Evolutionary conservation across 2,329 filamentous ascomycete genomes (phyloP), one percentile per base, ranked within the genome.

Genomic region (Botrytis pseudocinerea): DNA sequence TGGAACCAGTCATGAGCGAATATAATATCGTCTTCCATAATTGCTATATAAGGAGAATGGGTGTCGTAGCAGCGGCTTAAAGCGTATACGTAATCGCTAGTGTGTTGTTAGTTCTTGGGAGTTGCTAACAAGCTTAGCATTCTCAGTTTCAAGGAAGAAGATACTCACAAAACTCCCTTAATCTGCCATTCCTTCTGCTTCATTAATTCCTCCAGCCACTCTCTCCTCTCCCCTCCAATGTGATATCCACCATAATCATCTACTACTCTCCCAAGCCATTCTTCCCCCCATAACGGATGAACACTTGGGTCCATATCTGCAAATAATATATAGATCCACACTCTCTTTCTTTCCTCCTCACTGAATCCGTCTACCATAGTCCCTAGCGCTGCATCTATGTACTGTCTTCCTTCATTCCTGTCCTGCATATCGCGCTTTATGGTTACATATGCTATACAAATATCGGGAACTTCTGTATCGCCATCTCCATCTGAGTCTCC

Each of bases 11-110:
- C 81, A n/a, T 81, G 79, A 2, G 81, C 81, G 28, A 82, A 75
- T 38, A 82, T 79, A 54, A 82, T 80, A 61, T 83, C 81, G 75
- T 83, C 82, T 73, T 83, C 82, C 71, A 82, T 80, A 9, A 83
- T 78, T 20, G 77, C 76, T 28, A 80, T 82, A 69, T 82, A 83
- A 4, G 79, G 78, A 9, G 76, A 76, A 12, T 44, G 28, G 6
- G 78, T 79, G 12, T 76, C 40, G 28, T 80, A 76, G 73, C 81
- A 83, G 46, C 73, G 46, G 8, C 77, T 66, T 7, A 83, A 71
- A 4, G 77, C 76, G 69, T 82, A 80, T 46, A 76, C 76, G 66
- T 82, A 82, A 69, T 82, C 81, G 60, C 77, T 79, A 22, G 38
- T 63, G 60, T 62, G 25, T 28, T 44, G 16, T 63, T 42, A 63